Evolutionary conservation across 441 rosid genomes (phyloP), one percentile per base, ranked within the genome.

Genomic region (Corymbia calophylla): DNA sequence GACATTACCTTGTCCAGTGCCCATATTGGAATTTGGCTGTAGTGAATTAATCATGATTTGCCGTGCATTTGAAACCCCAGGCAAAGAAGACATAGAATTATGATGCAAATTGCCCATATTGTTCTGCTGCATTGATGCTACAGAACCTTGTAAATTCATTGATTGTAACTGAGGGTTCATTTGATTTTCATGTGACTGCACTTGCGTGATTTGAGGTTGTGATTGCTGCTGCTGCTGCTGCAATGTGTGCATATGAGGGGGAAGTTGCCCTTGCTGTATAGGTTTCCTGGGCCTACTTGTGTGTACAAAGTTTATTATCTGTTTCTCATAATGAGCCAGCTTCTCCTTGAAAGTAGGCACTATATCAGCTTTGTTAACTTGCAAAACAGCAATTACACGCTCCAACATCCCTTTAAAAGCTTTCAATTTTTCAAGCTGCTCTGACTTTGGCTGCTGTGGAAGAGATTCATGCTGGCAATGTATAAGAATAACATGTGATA

Each of bases 341-440:
- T 95, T 94, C 68, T 98, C 99, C 96, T 93, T 97, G 88, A 90
- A 93, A 89, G 58, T 31, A 89, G 93, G 95, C 56, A 48, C 6
- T 55, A 96, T 91, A 88, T 86, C 95, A 77, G 39, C 90, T 92
- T 96, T 98, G 54, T 95, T 10, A 91, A 95, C 92, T 64, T 96
- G 94, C 81, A 98, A 91, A 90, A 95, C 92, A 27, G 80, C 0
- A 89, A 97, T 93, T 88, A 95, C 85, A 68, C 95, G 97, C 91
- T 98, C 99, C 93, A 98, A 91, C 97, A 94, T 93, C 60, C 82
- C n/a, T 94, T 91, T 95, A 88, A 94, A 95, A 44, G 88, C 27
- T 92, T 94, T 96, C 90, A 98, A 90, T 94, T 94, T 97, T 5
- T 96, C 99, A 89, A 96, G 91, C 93, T 95, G 98, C 3, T 97